Base-by-base conservation (phyloP, 2,329 filamentous ascomycete species). In the Fusarium brevicatenulatum region DNA sequence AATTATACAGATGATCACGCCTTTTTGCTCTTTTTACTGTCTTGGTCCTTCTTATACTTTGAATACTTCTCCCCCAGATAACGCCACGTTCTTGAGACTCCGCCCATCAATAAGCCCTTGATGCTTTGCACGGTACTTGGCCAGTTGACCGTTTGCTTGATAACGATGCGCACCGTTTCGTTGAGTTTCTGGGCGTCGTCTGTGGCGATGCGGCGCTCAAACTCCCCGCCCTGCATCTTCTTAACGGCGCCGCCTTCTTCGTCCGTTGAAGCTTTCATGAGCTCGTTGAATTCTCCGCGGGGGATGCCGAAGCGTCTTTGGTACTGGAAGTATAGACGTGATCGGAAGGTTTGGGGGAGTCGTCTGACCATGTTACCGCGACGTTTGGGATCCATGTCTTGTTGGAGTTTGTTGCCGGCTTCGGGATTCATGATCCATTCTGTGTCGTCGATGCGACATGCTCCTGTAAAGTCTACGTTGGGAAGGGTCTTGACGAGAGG, bases 281-380 rank as follows among this genome's bases (percentile, higher is more conserved):
- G 95, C 77, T 90, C 88, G 77, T 93, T 86, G 81, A 97, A 99
- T 62, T 97, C 94, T 9, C 89, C 88, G 21, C 91, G 91, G 0
- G 95, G 94, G 47, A 99, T 96, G 63, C 89, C 88, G 78, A 95
- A 97, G 78, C 97, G 95, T 80, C 92, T 91, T 81, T 97, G 95
- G 81, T 98, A 99, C 78, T 95, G 91, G 82, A 97, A 97, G 84
- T 99, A 99, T 0, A 99, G 86, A 66, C 94, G 95, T 60, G 93
- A 90, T 42, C 96, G 90, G 87, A 99, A 98, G 10, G 91, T 88
- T 77, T 92, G 92, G 8, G 96, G 96, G 16, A 99, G 86, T 18
- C 96, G 92, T 9, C 96, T 91, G 15, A 99, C 95, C 94, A 99
- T 99, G 82, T 99, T 99, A 23, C 93, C 94, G 64, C 96, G 91